Evolutionary conservation across 2,329 filamentous ascomycete species (phyloP).

Genomic region (Ophiostoma triangulosporum): DNA sequence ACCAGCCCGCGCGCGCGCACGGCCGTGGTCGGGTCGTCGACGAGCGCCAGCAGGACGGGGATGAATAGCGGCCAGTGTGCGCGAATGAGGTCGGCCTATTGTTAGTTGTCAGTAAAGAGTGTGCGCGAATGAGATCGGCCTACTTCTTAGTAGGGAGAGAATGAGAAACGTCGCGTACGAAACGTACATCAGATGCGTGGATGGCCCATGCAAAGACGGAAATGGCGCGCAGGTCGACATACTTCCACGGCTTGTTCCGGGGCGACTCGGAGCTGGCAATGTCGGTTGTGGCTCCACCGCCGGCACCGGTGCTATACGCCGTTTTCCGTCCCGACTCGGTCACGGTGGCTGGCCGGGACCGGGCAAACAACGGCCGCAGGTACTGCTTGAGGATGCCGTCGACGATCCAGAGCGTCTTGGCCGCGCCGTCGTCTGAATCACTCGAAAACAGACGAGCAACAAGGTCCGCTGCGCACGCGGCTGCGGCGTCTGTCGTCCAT

Average conservation of each 20-base stretch:
- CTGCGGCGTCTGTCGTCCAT: slow-evolving; percentile 20
- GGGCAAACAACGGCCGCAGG: slow-evolving; percentile 54
- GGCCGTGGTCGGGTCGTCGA: slow-evolving; percentile 45
- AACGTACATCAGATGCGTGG: slow-evolving; percentile 12
- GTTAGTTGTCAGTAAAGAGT: background rate
- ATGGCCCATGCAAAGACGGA: slow-evolving; percentile 51
- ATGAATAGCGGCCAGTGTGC: slow-evolving; percentile 54
- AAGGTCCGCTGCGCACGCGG: slow-evolving; percentile 20
- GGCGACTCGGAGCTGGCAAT: slow-evolving; percentile 21
- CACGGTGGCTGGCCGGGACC: slow-evolving; percentile 36
- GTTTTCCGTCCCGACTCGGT: slow-evolving; percentile 44
- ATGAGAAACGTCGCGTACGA: no score
- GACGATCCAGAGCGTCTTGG: slow-evolving; percentile 29
- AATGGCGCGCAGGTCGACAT: slow-evolving; percentile 34
- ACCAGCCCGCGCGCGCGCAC: slow-evolving; percentile 43
- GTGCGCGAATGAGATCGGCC: no score
- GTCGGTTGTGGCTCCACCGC: slow-evolving; percentile 19
- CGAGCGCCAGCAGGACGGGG: slow-evolving; percentile 54
- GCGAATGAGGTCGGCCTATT: slow-evolving; percentile 33
- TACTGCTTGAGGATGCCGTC: slow-evolving; percentile 46
- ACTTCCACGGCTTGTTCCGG: slow-evolving; percentile 48
- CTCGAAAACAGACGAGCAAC: slow-evolving; percentile 18
- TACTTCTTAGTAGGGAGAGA: no score
- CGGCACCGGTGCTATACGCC: slow-evolving; percentile 28
- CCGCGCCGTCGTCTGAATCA: background rate